Evolutionary conservation across 495 filamentous ascomycete genomes (phyloP).

Genomic region (Hypoxylon subgilvum): DNA sequence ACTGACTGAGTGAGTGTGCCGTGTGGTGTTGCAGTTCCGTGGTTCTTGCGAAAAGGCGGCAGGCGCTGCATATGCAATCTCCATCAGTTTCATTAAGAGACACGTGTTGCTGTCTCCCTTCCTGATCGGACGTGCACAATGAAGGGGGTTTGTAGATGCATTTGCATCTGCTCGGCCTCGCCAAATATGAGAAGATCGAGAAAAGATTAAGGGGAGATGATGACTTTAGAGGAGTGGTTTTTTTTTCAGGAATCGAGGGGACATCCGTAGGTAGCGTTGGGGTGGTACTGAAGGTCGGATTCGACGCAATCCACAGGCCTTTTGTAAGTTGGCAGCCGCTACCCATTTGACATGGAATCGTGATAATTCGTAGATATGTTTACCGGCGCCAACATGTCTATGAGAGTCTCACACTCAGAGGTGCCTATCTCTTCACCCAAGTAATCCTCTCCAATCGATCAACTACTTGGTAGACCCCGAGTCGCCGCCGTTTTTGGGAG

Average conservation of each 20-base stretch:
- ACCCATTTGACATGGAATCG: no score
- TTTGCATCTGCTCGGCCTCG: not conserved
- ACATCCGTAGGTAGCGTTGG: not conserved
- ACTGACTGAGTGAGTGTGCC: no score
- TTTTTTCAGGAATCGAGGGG: not conserved
- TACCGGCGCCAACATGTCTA: no score
- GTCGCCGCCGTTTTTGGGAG: slow-evolving; percentile 38
- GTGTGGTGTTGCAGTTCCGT: no score
- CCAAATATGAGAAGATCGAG: slow-evolving; percentile 5
- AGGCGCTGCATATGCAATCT: no score
- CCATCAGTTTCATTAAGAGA: no score
- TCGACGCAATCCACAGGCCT: no score
- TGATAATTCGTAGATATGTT: no score
- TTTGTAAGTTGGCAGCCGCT: no score
- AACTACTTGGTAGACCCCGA: not conserved
- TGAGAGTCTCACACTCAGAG: not conserved
- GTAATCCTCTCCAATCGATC: not conserved
- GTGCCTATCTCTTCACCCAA: not conserved
- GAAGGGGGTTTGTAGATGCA: not conserved
- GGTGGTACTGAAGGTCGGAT: no score
- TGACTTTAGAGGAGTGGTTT: not conserved
- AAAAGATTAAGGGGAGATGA: not conserved
- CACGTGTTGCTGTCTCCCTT: not conserved
- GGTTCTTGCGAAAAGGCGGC: no score
- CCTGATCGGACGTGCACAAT: not conserved